Conservation (phyloP, 129 eudicot genomes). For the Solidago caesia region DNA sequence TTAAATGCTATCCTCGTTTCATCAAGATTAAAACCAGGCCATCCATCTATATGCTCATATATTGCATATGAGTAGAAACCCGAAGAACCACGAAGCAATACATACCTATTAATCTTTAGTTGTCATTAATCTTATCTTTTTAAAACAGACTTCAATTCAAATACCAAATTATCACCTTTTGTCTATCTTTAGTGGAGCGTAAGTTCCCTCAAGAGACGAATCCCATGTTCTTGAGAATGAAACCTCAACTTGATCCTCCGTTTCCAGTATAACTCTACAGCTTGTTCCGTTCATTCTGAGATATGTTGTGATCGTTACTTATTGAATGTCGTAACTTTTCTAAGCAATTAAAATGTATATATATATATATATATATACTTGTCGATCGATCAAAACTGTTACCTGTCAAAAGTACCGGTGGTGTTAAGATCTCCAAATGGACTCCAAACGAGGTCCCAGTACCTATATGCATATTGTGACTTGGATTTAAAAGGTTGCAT, state of each 20-base stretch:
- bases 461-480: conserved; percentile 14
- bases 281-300: conserved; percentile 42
- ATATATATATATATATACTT: too few species aligned
- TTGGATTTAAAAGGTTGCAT: too few species aligned
- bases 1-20: conserved; percentile 77
- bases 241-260: conserved; percentile 55
- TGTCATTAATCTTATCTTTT: not conserved
- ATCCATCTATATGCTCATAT: conserved; percentile 61
- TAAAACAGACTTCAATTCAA: not conserved
- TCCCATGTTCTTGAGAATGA: conserved; percentile 60
- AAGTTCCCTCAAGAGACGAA: conserved; percentile 37
- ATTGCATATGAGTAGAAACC: conserved; percentile 92
- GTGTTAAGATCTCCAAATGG: conserved; percentile 22
- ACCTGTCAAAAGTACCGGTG: conserved; percentile 36
- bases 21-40: conserved; percentile 77
- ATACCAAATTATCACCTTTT: conserved; percentile 23
- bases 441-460: conserved; percentile 50
- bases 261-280: conserved; percentile 39
- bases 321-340: not conserved
- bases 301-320: not conserved
- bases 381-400: not conserved
- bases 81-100: conserved; percentile 66
- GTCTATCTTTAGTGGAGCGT: conserved; percentile 43
- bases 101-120: conserved; percentile 45
- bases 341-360: not conserved